These are phyloP conservation scores for Trichophyton benhamiae DNA, from an alignment of 2,329 filamentous ascomycete species.

Conservation along the genomic window DNA sequence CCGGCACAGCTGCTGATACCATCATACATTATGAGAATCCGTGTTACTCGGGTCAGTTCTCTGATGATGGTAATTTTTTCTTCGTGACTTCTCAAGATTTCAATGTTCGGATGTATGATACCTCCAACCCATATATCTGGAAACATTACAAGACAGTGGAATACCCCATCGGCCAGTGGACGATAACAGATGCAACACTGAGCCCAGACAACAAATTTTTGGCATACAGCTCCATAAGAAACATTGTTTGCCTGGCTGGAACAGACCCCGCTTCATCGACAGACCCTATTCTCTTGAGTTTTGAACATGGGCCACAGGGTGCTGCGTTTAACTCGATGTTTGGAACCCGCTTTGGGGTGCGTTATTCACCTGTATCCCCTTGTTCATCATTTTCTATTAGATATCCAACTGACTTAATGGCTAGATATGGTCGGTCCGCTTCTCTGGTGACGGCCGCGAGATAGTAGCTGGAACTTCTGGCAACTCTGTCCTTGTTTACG, in stretches of 20 bases:
- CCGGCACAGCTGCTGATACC: conserved; percentile 63
- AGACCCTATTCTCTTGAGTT: conserved; percentile 68
- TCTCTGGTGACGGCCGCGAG: conserved; percentile 81
- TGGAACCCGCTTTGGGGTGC: conserved; percentile 34
- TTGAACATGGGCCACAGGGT: conserved; percentile 39
- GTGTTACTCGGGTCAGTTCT: conserved; percentile 93
- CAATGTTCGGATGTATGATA: conserved; percentile 93
- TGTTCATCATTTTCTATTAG: neutral
- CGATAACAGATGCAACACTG: conserved; percentile 82
- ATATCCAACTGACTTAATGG: conserved; percentile 11
- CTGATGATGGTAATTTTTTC: conserved; percentile 94
- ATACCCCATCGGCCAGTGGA: conserved; percentile 87
- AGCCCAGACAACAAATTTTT: conserved; percentile 86
- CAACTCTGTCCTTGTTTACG: conserved; percentile 73
- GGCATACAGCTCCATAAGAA: conserved; percentile 81
- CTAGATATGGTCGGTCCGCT: conserved; percentile 77
- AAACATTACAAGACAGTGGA: conserved; percentile 82
- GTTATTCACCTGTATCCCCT: conserved; percentile 8
- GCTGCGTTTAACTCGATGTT: conserved; percentile 25
- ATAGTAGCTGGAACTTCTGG: conserved; percentile 79
- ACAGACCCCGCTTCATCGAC: conserved; percentile 74
- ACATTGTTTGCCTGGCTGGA: conserved; percentile 69
- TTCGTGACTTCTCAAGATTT: conserved; percentile 88
- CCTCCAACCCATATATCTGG: conserved; percentile 89
- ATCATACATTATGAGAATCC: conserved; percentile 77